A percentile compares a stretch with the other conserved stretches of the same genome.
These are phyloP conservation scores for Rubia yunnanensis DNA, from an alignment of 257 asterid species.

Conservation along the genomic window DNA sequence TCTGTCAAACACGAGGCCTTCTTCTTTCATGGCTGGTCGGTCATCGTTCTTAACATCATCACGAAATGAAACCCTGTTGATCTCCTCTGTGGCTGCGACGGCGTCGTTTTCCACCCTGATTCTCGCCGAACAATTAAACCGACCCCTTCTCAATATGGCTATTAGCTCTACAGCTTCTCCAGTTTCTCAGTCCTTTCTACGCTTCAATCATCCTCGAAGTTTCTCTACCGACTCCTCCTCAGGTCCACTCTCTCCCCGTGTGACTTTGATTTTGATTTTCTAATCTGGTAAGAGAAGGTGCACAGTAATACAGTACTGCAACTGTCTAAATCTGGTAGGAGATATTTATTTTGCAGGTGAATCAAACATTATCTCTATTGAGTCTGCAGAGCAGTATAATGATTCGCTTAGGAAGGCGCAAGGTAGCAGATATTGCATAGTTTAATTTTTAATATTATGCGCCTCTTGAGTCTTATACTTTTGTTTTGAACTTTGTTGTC, in stretches of 20 bases:
- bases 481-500: slow-evolving; percentile 23
- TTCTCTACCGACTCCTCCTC: slow-evolving; percentile 58
- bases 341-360: slow-evolving; percentile 30
- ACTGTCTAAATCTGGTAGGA: neutral
- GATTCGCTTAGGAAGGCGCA: slow-evolving; percentile 62
- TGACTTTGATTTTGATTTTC: neutral
- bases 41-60: slow-evolving; percentile 21
- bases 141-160: slow-evolving; percentile 29
- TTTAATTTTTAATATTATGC: neutral
- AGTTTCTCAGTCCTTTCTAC: slow-evolving; percentile 14
- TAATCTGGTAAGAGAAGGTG: neutral
- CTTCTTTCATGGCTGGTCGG: slow-evolving; percentile 22
- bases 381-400: slow-evolving; percentile 73
- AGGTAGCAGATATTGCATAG: slow-evolving; percentile 31
- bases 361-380: slow-evolving; percentile 60
- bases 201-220: slow-evolving; percentile 34
- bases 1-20: slow-evolving; percentile 26
- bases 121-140: slow-evolving; percentile 37
- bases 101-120: slow-evolving; percentile 49
- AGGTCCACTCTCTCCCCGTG: slow-evolving; percentile 25
- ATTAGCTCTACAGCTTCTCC: slow-evolving; percentile 15
- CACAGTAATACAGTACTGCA: neutral
- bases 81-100: slow-evolving; percentile 62
- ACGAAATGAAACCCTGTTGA: slow-evolving; percentile 35
- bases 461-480: slow-evolving; percentile 8